A percentile compares a stretch with the other conserved stretches of the same genome.
These are phyloP conservation scores for Melanomma pulvis-pyrius DNA, from an alignment of 495 filamentous ascomycete species.

Conservation along the genomic window DNA sequence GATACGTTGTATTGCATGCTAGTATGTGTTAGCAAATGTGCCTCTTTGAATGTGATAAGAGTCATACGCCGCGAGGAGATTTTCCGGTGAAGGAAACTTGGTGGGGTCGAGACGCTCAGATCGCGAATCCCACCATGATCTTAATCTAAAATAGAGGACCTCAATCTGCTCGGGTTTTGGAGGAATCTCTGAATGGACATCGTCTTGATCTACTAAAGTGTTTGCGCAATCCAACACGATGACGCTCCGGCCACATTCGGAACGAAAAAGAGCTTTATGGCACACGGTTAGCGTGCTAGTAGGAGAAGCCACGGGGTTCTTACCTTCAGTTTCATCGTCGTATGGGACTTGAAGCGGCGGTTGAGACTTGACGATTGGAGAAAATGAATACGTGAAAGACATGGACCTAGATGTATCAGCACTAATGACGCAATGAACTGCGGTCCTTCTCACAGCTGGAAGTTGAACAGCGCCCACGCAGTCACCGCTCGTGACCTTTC, in stretches of 20 bases:
- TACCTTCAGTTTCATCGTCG: constrained; percentile 28
- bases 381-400: constrained; percentile 29
- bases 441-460: constrained; percentile 23
- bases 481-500: constrained; percentile 15
- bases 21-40: not conserved
- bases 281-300: not conserved
- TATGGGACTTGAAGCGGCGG: constrained; percentile 25
- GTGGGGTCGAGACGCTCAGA: constrained; percentile 1
- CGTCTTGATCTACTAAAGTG: constrained; percentile 7
- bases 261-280: constrained; percentile 20
- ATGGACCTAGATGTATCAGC: constrained; percentile 13
- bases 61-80: constrained; percentile 27
- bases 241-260: constrained; percentile 21
- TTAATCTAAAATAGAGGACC: constrained; percentile 18
- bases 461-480: constrained; percentile 31
- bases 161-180: constrained; percentile 24
- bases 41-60: not conserved
- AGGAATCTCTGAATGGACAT: not conserved
- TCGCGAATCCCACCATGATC: constrained; percentile 24
- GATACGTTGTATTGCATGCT: constrained; percentile 26
- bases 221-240: constrained; percentile 27
- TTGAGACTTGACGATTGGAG: constrained; percentile 13
- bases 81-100: constrained; percentile 14
- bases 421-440: not conserved
- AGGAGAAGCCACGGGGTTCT: not conserved